A percentile compares a stretch with the other conserved stretches of the same genome.
Conservation (phyloP, 148 eudicot species). For the Fallopia convolvulus region DNA sequence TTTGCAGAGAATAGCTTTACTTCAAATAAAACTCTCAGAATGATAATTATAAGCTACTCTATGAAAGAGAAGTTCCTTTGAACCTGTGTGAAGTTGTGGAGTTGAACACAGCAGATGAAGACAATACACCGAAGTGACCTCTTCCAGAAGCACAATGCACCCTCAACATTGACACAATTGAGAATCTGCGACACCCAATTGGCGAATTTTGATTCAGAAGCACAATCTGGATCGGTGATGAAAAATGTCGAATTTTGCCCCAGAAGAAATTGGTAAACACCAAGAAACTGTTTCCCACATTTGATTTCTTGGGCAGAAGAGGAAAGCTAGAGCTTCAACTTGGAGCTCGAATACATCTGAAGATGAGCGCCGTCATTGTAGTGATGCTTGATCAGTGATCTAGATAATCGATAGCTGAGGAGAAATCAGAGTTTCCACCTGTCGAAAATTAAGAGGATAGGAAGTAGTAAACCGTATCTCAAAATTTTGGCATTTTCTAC, state of each 20-base stretch:
- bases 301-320: not conserved
- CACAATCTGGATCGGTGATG: no score
- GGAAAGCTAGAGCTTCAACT: not conserved
- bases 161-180: not conserved
- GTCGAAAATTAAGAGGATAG: not conserved
- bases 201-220: not conserved
- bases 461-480: not conserved
- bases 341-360: not conserved
- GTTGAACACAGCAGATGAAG: not conserved
- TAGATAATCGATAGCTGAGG: not conserved
- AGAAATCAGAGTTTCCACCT: not conserved
- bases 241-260: not conserved
- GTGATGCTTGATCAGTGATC: not conserved
- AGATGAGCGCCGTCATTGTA: not conserved
- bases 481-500: not conserved
- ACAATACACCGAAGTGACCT: not conserved
- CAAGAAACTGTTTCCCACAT: not conserved
- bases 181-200: not conserved
- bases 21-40: not conserved
- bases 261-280: not conserved
- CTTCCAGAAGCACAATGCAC: not conserved
- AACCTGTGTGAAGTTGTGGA: conserved; percentile 9
- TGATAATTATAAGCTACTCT: not conserved
- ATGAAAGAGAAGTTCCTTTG: not conserved
- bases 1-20: not conserved